These are phyloP conservation scores for Salvia rosmarinus DNA, from an alignment of 257 asterid species.

Conservation along the genomic window DNA sequence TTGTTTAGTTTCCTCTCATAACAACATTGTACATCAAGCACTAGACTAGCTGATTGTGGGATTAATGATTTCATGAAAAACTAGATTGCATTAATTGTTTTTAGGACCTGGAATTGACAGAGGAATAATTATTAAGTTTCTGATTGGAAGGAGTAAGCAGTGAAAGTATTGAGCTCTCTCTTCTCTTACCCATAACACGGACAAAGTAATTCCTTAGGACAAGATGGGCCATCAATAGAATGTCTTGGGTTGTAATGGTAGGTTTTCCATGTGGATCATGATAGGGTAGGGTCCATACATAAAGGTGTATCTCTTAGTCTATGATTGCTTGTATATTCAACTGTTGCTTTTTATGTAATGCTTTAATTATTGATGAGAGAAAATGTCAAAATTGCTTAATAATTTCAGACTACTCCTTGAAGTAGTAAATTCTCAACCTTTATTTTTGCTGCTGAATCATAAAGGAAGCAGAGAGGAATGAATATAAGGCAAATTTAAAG, in stretches of 20 bases:
- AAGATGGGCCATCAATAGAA: constrained; percentile 54
- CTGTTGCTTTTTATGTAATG: constrained; percentile 36
- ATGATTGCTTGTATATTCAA: constrained; percentile 41
- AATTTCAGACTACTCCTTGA: constrained; percentile 26
- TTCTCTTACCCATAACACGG: constrained; percentile 48
- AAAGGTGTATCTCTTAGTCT: constrained; percentile 46
- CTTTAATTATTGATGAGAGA: constrained; percentile 31
- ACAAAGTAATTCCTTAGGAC: constrained; percentile 52
- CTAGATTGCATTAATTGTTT: constrained; percentile 28
- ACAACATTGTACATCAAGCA: background rate
- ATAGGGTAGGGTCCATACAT: constrained; percentile 66
- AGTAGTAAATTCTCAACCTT: constrained; percentile 21
- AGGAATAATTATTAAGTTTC: constrained; percentile 33
- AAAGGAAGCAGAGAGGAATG: constrained; percentile 27
- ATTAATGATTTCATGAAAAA: constrained; percentile 22
- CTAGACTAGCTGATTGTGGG: constrained; percentile 17
- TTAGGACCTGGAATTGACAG: constrained; percentile 35
- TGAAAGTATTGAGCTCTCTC: constrained; percentile 32
- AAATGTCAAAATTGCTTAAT: constrained; percentile 24
- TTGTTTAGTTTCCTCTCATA: background rate
- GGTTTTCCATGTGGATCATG: constrained; percentile 68
- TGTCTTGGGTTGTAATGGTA: constrained; percentile 54
- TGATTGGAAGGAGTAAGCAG: constrained; percentile 32
- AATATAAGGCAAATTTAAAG: constrained; percentile 7
- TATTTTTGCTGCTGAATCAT: constrained; percentile 26